Evolutionary conservation across 257 asterid species (phyloP), one percentile per base, ranked within the genome.

Genomic region (Echium plantagineum): DNA sequence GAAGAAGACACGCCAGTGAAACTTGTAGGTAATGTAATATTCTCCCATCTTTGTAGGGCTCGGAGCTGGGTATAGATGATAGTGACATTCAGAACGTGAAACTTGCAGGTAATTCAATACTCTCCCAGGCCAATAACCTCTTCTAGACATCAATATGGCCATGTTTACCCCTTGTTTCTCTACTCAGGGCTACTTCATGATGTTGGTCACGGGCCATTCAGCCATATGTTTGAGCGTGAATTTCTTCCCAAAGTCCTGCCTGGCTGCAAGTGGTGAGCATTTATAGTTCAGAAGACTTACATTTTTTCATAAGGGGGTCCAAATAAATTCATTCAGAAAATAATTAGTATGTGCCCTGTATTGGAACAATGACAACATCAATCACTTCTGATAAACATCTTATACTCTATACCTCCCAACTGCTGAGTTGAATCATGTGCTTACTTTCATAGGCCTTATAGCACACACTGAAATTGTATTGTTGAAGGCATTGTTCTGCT

Each of bases 161-260:
- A n/a, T n/a, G n/a, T n/a, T n/a, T n/a, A n/a, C n/a, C n/a, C n/a
- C 58, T 66, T 48, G 70, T 66, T 63, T 63, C 13, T 67, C 21
- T 69, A 52, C 76, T 62, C 74, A 90, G 97, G 97, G 69, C 83
- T 87, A 74, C 83, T 90, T 63, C 97, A 90, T 70, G 97, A 90
- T 75, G 73, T 90, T 67, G 97, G 97, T 57, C 97, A 90, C 71
- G 97, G 97, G 61, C 97, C 97, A 68, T 89, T 86, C 77, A 89
- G 95, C 80, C 97, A 89, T 80, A 78, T 68, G 83, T 89, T 89
- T 79, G 95, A 89, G 79, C 83, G 75, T 54, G 93, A 74, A 70
- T 84, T 89, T 72, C 75, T 86, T 69, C 94, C 95, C 10, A 72
- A 77, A 72, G 90, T 86, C 69, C 66, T 31, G 59, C 56, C 59